Evolutionary conservation across 768 basidiomycete species (phyloP), one percentile per base, ranked within the genome.

Genomic region (Tulasnella calospora): DNA sequence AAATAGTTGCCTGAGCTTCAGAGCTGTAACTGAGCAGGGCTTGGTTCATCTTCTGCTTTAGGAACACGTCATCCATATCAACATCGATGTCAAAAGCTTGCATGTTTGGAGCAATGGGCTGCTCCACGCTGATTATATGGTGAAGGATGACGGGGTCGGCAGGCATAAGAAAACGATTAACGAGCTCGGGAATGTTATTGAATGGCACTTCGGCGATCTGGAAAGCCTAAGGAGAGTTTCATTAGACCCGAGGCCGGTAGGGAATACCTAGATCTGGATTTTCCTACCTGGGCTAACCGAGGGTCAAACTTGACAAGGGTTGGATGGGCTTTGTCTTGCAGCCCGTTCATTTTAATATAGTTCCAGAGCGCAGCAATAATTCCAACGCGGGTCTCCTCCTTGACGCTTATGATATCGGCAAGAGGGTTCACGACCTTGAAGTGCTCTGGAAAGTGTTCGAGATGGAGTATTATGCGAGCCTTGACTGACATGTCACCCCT

Each of bases 301-400:
- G 90, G 92, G 81, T 95, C 94, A 2, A 90, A 87, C 15, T 89
- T 89, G 74, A 95, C 89, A 73, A 90, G 83, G 51, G 91, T 88
- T 77, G 93, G 86, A 83, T 95, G 93, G 0, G 89, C 89, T 81
- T 94, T 94, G 84, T 95, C 94, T 84, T 95, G 94, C 23, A 96
- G 85, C 35, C 90, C 89, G 81, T 95, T 87, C 19, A 91, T 86
- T 83, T 96, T 97, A 85, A 98, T 92, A 81, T 96, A 95, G 82
- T 92, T 94, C 96, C 96, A 99, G 15, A 98, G 83, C 0, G 93
- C 89, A 77, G 94, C 91, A 23, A 97, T 88, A 23, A 94, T 89
- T 8, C 92, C 94, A 33, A 92, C 86, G 38, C 94, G 89, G 46
- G 93, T 94, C 38, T 94, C 95, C 82, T 98, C 93, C 81, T 92